phyloP scores from a whole-genome alignment of 306 rosid species.

The Glycyrrhiza uralensis region DNA sequence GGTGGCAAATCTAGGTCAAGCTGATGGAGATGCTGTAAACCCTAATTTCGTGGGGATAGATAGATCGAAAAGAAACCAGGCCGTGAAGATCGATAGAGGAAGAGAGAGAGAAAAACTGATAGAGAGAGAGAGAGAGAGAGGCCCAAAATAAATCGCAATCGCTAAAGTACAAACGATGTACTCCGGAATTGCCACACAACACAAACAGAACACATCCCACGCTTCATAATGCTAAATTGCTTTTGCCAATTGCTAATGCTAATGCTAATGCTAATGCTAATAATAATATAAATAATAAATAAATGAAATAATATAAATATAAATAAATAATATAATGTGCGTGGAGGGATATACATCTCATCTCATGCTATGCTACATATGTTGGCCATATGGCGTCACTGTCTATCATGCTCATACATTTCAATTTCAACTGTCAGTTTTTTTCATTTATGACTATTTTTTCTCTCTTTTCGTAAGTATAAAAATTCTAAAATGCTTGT shows the following conservation, averaged over 20 bases:
- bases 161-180: conserved; percentile 39
- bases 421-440: too few species aligned
- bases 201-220: conserved; percentile 25
- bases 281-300: too few species aligned
- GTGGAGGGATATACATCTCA: neutral
- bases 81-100: conserved; percentile 64
- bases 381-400: too few species aligned
- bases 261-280: too few species aligned
- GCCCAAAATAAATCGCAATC: conserved; percentile 29
- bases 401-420: too few species aligned
- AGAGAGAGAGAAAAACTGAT: neutral
- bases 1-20: conserved; percentile 16
- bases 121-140: conserved; percentile 22
- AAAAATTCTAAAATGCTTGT: too few species aligned
- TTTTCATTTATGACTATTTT: too few species aligned
- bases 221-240: neutral
- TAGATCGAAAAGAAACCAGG: conserved; percentile 53
- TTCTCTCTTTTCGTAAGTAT: too few species aligned
- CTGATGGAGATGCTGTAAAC: conserved; percentile 43
- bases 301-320: too few species aligned
- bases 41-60: conserved; percentile 68
- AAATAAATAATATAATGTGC: too few species aligned
- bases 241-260: neutral
- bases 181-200: conserved; percentile 41
- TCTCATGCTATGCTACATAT: neutral